These are phyloP conservation scores for Aspergillus heteromorphus DNA, from an alignment of 495 filamentous ascomycete species.

Conservation along the genomic window DNA sequence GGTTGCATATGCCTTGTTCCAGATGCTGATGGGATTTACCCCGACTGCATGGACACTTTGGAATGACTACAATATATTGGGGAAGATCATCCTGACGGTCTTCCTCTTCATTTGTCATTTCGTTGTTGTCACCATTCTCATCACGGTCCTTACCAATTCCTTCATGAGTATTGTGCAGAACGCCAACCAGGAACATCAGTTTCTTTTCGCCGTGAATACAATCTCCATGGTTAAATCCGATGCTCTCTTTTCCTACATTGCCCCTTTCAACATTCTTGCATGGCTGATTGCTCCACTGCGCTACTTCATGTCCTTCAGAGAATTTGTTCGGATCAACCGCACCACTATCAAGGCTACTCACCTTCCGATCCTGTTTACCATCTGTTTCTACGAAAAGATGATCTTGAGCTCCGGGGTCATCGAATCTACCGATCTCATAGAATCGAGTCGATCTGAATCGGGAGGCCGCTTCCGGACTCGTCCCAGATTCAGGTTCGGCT, in stretches of 20 bases:
- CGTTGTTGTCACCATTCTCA: conserved; percentile 85
- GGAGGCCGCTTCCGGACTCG: conserved; percentile 21
- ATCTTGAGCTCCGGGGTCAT: conserved; percentile 65
- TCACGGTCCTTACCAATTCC: conserved; percentile 88
- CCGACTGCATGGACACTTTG: conserved; percentile 70
- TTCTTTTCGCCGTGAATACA: conserved; percentile 88
- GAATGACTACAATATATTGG: conserved; percentile 72
- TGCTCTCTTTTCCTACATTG: conserved; percentile 84
- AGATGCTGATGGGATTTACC: conserved; percentile 86
- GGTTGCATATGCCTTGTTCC: conserved; percentile 84
- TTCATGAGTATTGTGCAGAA: conserved; percentile 93
- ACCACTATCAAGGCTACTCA: conserved; percentile 86
- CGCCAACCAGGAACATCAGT: conserved; percentile 88
- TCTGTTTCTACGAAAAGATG: conserved; percentile 80
- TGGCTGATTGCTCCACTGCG: conserved; percentile 80
- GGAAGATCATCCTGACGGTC: conserved; percentile 64
- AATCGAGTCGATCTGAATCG: conserved; percentile 33
- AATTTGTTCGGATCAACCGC: conserved; percentile 77
- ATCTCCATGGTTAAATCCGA: conserved; percentile 97
- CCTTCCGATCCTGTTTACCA: conserved; percentile 75
- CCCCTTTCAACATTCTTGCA: conserved; percentile 80
- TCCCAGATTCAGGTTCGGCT: conserved; percentile 62
- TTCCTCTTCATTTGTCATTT: conserved; percentile 95
- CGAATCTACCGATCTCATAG: conserved; percentile 67
- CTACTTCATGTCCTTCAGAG: conserved; percentile 68